phyloP scores from a whole-genome alignment of 164 flowering plant species.

The Taxillus chinensis region DNA sequence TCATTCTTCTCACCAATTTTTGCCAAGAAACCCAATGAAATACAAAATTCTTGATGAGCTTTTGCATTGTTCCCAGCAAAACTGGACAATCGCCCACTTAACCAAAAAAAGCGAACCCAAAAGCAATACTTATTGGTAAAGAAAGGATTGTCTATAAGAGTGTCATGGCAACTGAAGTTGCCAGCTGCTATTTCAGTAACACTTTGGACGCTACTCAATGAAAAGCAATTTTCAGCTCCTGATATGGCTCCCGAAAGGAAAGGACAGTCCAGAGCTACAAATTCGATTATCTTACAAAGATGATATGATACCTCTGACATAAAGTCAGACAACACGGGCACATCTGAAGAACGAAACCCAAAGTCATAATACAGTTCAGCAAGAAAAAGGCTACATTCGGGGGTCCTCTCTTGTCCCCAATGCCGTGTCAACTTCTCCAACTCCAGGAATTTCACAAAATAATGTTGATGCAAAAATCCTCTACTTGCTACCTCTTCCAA shows the following conservation, averaged over 20 bases:
- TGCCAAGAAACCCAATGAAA: conserved; percentile 51
- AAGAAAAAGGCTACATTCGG: conserved; percentile 79
- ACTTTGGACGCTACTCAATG: conserved; percentile 11
- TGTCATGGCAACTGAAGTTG: conserved; percentile 6
- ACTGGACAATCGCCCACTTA: conserved; percentile 65
- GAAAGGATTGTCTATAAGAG: conserved; percentile 13
- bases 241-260: conserved; percentile 14
- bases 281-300: conserved; percentile 81
- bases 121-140: conserved; percentile 34
- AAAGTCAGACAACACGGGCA: conserved; percentile 29
- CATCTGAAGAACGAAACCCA: conserved; percentile 38
- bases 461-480: conserved; percentile 36
- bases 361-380: conserved; percentile 78
- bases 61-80: conserved; percentile 59
- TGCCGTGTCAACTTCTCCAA: conserved; percentile 76
- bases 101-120: conserved; percentile 85
- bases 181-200: conserved; percentile 9
- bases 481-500: conserved; percentile 53
- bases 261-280: conserved; percentile 54
- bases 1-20: conserved; percentile 21
- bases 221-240: conserved; percentile 13
- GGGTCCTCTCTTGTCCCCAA: conserved; percentile 64
- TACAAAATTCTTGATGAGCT: conserved; percentile 54
- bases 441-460: conserved; percentile 54
- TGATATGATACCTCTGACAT: conserved; percentile 63